Evolutionary conservation across 768 basidiomycete genomes (phyloP).

Genomic region (Hericium alpestre): DNA sequence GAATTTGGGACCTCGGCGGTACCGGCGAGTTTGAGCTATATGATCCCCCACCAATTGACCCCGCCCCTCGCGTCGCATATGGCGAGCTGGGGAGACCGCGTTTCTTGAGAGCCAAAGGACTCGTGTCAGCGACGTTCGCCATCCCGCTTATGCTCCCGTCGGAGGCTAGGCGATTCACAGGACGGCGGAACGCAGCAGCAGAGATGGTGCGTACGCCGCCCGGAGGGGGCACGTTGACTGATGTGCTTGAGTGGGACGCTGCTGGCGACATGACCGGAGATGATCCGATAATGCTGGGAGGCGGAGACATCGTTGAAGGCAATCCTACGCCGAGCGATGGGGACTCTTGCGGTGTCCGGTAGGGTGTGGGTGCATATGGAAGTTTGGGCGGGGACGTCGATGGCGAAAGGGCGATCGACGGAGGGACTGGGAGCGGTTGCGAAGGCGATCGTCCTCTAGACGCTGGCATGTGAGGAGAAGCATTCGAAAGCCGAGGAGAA

Average conservation of each 20-base stretch:
- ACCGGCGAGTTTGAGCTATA: conserved; percentile 1
- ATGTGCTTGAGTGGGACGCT: conserved; percentile 14
- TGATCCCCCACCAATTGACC: neutral
- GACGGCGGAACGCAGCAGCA: conserved; percentile 64
- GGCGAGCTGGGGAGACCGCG: conserved; percentile 37
- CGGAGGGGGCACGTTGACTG: conserved; percentile 23
- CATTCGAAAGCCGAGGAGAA: neutral
- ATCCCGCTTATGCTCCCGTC: conserved; percentile 4
- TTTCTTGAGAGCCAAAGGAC: conserved; percentile 39
- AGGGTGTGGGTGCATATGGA: conserved; percentile 18
- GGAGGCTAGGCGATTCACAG: conserved; percentile 26
- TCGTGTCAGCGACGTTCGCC: conserved; percentile 28
- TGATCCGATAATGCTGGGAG: neutral
- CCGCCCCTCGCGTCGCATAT: conserved; percentile 15
- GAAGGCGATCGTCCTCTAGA: conserved; percentile 1
- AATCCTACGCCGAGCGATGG: conserved; percentile 18
- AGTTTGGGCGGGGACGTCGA: conserved; percentile 11
- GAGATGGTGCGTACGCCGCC: conserved; percentile 47
- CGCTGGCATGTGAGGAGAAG: neutral
- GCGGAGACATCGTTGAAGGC: conserved; percentile 5
- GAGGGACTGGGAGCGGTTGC: conserved; percentile 2
- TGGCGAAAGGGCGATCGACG: conserved; percentile 4
- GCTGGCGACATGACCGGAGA: conserved; percentile 16
- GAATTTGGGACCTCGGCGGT: conserved; percentile 6
- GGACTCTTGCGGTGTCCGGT: conserved; percentile 39